Evolutionary conservation across 116 monocot species (phyloP), one percentile per base, ranked within the genome.

Genomic region (Phalaenopsis hybrid): DNA sequence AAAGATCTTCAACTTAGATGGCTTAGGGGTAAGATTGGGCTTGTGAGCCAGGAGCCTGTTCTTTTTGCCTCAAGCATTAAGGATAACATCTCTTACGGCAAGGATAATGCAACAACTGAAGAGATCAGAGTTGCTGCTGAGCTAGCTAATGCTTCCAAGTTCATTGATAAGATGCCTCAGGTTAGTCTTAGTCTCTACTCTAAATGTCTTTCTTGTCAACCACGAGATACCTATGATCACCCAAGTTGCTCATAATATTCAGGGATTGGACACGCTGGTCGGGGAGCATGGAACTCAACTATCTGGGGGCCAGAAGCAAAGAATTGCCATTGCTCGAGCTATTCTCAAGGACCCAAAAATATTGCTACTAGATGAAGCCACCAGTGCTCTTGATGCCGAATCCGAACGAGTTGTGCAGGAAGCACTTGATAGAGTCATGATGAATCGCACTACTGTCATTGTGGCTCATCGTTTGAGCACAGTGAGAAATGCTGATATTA

Each of bases 1-100:
- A 92, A 89, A 80, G 87, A 90, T n/a, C 75, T 90, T 45, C 88
- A 89, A 55, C 75, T 94, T 23, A 81, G 84, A 80, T 94, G 94
- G 94, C 80, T 94, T 23, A 80, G 94, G 82, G 88, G 85, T 12
- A 92, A 94, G 44, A 92, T 94, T 57, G 92, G 94, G 3, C 85
- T 94, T 45, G 94, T 94, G 13, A 92, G 92, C 76, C 94, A 94
- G 44, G 94, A 94, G n/a, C 94, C 94, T 0, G 82, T 89, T 4
- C 78, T 94, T 1, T 94, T 94, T 81, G 77, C 87, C 52, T 80
- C 89, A 1, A 92, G 83, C 79, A 94, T 94, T 50, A 81, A 75
- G 55, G 94, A 94, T 0, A 94, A 94, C 46, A 91, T 94, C 75
- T 83, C 86, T 34, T 94, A 94, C 81, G 94, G 92, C 23, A 92